Base-by-base conservation (phyloP, 225 moss, liverwort and hornwort genomes). In the Polytrichum commune region DNA sequence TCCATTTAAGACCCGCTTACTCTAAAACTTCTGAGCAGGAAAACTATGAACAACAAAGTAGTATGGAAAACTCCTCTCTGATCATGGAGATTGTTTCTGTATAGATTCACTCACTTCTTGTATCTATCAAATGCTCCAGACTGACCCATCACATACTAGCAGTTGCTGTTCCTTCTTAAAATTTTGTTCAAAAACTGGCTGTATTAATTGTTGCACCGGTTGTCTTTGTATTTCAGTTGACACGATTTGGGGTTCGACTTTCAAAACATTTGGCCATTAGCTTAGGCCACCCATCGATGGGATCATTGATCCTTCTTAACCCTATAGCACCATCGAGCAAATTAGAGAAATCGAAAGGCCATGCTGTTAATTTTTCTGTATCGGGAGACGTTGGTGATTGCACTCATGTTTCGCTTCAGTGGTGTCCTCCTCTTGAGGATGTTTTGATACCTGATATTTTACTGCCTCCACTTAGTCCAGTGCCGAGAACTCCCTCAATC, bases 181-280 rank as follows among this genome's bases (percentile, higher is more conserved):
- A 46, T 3, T 13, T 16, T 46, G 16, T 16, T 46, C 9, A 35
- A 46, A 46, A 46, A 46, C 46, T 46, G 13, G 13, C 16, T 46
- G 46, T 46, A 3, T 13, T 16, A 38, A 46, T 46, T 46, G 46
- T 46, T 46, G 46, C 46, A 46, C 16, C 4, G 16, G 13, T 46
- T 69, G 29, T 29, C 30, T 55, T 33, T 77, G 64, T 62, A 56
- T 71, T 81, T 83, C 96, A 96, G 96, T 77, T 96, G 78, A 76
- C 78, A 46, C 90, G 85, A 75, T 85, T 76, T 75, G 92, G 92
- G 76, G 89, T 96, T 71, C 87, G 87, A 25, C 74, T 96, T 18
- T 96, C 96, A 66, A 93, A 81, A 78, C 89, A 88, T 68, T 75
- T 95, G 26, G 89, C 82, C 29, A 82, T 83, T 60, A 88, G 85